Conservation (phyloP, 2,329 filamentous ascomycete genomes). For the Chalaropsis ovoidea region DNA sequence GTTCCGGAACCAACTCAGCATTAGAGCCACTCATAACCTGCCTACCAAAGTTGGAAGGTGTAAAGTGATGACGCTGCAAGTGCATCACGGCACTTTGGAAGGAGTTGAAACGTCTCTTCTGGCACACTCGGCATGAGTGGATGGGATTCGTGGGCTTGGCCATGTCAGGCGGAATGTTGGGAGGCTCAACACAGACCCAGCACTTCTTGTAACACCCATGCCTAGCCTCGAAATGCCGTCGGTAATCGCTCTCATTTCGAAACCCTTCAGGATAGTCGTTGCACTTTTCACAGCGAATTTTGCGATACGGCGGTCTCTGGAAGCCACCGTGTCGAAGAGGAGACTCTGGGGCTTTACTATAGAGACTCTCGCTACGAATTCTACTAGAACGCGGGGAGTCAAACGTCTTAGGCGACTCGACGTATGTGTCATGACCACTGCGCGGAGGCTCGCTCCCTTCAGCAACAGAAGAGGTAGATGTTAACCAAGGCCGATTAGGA, state of each 20-base stretch:
- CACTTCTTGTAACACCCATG: constrained; percentile 46
- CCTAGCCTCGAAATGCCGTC: constrained; percentile 54
- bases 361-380: constrained; percentile 29
- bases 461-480: constrained; percentile 10
- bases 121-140: constrained; percentile 13
- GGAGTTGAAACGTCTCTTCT: constrained; percentile 48
- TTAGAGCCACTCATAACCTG: constrained; percentile 36
- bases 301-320: constrained; percentile 51
- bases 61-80: constrained; percentile 47
- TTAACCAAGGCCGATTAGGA: constrained; percentile 18
- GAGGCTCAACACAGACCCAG: constrained; percentile 48
- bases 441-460: constrained; percentile 4
- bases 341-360: constrained; percentile 30
- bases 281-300: constrained; percentile 65
- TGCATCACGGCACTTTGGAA: constrained; percentile 53
- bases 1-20: constrained; percentile 48
- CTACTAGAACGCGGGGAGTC: constrained; percentile 23
- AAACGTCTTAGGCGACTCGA: constrained; percentile 19
- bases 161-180: constrained; percentile 29
- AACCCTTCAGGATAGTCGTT: constrained; percentile 77
- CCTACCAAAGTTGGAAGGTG: constrained; percentile 46
- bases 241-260: constrained; percentile 77
- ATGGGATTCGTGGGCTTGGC: constrained; percentile 1
- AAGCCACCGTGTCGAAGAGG: constrained; percentile 8
- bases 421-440: constrained; percentile 14